Conservation (phyloP, 2,329 filamentous ascomycete genomes). For the Macrophomina pseudophaseolina region DNA sequence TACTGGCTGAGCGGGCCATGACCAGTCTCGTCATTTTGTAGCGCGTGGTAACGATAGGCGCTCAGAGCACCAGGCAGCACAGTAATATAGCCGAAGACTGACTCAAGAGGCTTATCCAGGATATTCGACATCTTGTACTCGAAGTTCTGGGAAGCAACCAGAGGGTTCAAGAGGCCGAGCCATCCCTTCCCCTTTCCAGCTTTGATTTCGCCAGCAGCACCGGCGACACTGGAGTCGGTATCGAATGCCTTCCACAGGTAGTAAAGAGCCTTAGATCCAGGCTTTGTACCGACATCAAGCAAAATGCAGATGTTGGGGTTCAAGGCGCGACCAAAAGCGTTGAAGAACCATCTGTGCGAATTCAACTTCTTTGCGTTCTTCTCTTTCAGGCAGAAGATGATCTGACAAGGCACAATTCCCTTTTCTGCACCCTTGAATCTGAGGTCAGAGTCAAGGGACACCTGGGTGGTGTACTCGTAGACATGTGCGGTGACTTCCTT, state of each 20-base stretch:
- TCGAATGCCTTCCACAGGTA: constrained; percentile 99
- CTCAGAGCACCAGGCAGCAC: constrained; percentile 93
- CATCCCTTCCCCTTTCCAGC: constrained; percentile 91
- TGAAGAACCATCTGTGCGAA: constrained; percentile 99
- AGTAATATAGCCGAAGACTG: constrained; percentile 97
- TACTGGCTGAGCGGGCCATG: constrained; percentile 96
- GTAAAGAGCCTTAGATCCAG: constrained; percentile 88
- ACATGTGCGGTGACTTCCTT: constrained; percentile 95
- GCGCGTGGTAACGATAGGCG: constrained; percentile 91
- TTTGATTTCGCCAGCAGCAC: constrained; percentile 96
- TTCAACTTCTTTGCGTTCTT: constrained; percentile 98
- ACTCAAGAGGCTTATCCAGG: constrained; percentile 94
- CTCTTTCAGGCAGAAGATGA: constrained; percentile 98
- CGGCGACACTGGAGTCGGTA: constrained; percentile 94
- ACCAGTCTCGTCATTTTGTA: constrained; percentile 95
- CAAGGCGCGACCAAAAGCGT: constrained; percentile 89
- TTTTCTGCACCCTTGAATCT: constrained; percentile 99
- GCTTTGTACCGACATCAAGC: constrained; percentile 93
- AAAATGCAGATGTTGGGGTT: constrained; percentile 97
- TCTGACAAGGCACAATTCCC: constrained; percentile 95
- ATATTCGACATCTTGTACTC: constrained; percentile 99
- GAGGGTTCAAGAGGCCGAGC: constrained; percentile 83
- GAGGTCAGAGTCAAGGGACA: constrained; percentile 90
- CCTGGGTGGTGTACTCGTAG: constrained; percentile 98
- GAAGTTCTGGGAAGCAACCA: constrained; percentile 97